Base-by-base conservation (phyloP, 345 rosid genomes). In the Citrus reticulata region DNA sequence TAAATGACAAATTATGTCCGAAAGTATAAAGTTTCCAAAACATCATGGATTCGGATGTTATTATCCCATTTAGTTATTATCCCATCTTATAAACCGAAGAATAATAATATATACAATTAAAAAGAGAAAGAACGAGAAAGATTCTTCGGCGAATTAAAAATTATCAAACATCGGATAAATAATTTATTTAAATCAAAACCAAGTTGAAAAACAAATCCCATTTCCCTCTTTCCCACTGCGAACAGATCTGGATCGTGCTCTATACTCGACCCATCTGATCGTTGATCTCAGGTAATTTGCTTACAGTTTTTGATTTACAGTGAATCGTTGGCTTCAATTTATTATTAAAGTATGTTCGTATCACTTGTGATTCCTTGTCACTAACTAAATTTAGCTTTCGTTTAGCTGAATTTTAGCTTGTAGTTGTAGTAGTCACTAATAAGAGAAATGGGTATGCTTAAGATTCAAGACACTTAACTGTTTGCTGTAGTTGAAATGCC, bases 221-320 rank as follows among this genome's bases (percentile, higher is more conserved):
- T 54, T 30, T n/a, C 19, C 20, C 27, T 11, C 64, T 64, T 7
- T 46, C 70, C 6, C 16, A 24, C 11, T 16, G 4, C 32, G 5
- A 35, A 64, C 77, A 77, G 83, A 83, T 83, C 86, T 83, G 81
- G 83, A 80, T 77, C 83, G 64, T 24, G 72, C 34, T 61, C 73
- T 17, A 68, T 7, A 59, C 30, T 42, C 16, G 6, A 29, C 51
- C 60, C 72, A 39, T 37, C 81, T 29, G 51, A 49, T 80, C 62
- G 5, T 72, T 61, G 59, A 27, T 62, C 40, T 80, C 79, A 80
- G 81, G 83, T 83, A 72, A 46, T 3, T 22, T 13, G 49, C 29
- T 25, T 27, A 42, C 4, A 7, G 20, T 2, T 13, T 24, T 24
- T 66, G 32, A 49, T 71, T 57, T 42, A 6, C 25, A 4, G n/a